These are phyloP conservation scores for Truncatella angustata DNA, from an alignment of 2,329 filamentous ascomycete genomes.

Conservation along the genomic window DNA sequence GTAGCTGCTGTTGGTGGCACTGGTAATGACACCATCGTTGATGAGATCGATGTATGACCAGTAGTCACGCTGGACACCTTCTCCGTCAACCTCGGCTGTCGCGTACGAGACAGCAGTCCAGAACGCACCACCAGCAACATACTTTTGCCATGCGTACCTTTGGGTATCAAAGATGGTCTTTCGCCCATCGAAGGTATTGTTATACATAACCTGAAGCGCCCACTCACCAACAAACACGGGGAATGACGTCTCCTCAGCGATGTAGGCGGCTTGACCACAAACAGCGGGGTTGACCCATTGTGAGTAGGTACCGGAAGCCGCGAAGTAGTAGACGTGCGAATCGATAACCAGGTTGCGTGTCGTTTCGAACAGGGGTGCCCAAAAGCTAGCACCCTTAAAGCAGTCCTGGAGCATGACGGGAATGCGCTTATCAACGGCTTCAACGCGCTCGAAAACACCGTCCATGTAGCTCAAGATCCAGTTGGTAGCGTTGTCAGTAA, in stretches of 20 bases:
- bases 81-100: constrained; percentile 11
- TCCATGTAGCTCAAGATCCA: constrained; percentile 33
- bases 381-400: constrained; percentile 25
- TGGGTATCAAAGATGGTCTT: constrained; percentile 31
- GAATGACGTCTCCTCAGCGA: constrained; percentile 20
- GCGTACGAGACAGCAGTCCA: constrained; percentile 24
- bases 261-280: constrained; percentile 2
- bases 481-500: constrained; percentile 25
- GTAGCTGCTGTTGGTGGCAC: constrained; percentile 4
- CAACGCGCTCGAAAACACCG: constrained; percentile 23
- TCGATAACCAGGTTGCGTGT: constrained; percentile 29
- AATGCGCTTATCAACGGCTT: constrained; percentile 25
- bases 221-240: constrained; percentile 34
- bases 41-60: constrained; percentile 11
- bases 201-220: constrained; percentile 28
- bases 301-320: constrained; percentile 1
- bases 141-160: constrained; percentile 30
- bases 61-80: constrained; percentile 14
- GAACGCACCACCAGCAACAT: constrained; percentile 27
- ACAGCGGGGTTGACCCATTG: neutral
- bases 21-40: constrained; percentile 6
- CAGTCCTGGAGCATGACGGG: constrained; percentile 33
- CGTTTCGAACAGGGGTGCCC: constrained; percentile 24
- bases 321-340: constrained; percentile 28
- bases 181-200: constrained; percentile 29